Percentiles rank a stretch among this genome's conserved stretches.
Conservation (phyloP, 2,329 filamentous ascomycete species). For the Sporothrix humicola region DNA sequence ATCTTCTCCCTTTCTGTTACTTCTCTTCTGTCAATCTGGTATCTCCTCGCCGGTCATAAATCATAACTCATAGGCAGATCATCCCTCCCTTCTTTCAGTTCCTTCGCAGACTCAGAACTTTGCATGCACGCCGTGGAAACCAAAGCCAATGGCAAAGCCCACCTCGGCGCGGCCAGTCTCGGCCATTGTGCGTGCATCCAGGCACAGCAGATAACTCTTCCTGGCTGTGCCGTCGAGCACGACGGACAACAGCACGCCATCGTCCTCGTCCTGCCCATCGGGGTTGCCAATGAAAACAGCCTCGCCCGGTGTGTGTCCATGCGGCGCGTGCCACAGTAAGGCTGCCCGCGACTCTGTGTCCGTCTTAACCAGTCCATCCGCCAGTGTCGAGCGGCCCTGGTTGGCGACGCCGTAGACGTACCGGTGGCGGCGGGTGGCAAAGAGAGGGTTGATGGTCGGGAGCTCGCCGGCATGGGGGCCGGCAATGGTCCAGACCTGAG, state of each 20-base stretch:
- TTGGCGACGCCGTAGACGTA: constrained; percentile 65
- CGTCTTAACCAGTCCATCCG: constrained; percentile 70
- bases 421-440: constrained; percentile 58
- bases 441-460: constrained; percentile 67
- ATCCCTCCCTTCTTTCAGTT: background rate
- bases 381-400: constrained; percentile 63
- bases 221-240: constrained; percentile 66
- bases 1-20: background rate
- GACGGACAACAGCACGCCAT: constrained; percentile 66
- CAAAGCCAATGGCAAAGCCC: constrained; percentile 64
- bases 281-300: constrained; percentile 68
- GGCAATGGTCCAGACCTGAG: constrained; percentile 54
- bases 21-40: background rate
- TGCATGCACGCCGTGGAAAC: constrained; percentile 67
- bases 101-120: no score
- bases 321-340: constrained; percentile 58
- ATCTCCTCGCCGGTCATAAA: background rate
- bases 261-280: constrained; percentile 60
- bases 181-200: constrained; percentile 66
- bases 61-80: background rate
- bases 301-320: constrained; percentile 71
- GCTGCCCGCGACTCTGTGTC: constrained; percentile 61
- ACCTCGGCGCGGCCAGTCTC: constrained; percentile 70
- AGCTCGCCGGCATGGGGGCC: constrained; percentile 65
- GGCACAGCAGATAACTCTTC: constrained; percentile 68